A percentile compares a stretch with the other conserved stretches of the same genome.
Conservation (phyloP, 192 early-diverging fungal species). For the Dispira simplex region DNA sequence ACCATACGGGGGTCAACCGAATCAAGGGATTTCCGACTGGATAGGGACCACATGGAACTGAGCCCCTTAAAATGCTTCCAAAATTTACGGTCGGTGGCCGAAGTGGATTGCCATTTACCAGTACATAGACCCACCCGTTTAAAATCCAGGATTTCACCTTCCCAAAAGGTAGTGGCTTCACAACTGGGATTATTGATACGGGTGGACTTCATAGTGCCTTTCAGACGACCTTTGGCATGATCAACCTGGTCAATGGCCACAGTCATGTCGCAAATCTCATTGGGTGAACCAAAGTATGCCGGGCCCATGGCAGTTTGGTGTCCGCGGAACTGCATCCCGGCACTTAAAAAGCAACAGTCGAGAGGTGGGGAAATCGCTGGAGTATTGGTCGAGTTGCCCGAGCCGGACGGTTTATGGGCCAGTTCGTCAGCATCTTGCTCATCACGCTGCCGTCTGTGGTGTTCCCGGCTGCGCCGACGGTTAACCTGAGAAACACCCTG, state of each 20-base stretch:
- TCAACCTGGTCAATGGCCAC: conserved; percentile 23
- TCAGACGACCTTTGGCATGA: conserved; percentile 15
- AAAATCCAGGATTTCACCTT: conserved; percentile 53
- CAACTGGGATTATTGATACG: conserved; percentile 17
- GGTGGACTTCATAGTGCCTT: conserved; percentile 38
- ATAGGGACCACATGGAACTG: conserved; percentile 13
- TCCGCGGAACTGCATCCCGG: conserved; percentile 8
- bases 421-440: neutral
- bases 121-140: conserved; percentile 35
- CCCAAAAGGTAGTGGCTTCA: conserved; percentile 38
- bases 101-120: conserved; percentile 34
- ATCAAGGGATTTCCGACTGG: conserved; percentile 16
- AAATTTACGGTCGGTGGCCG: conserved; percentile 25
- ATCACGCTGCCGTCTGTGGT: neutral
- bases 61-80: conserved; percentile 25
- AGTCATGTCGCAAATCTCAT: conserved; percentile 9
- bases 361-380: neutral
- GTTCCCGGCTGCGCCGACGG: neutral
- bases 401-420: neutral
- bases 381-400: too few relatives aligned
- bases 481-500: neutral
- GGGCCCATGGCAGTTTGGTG: neutral
- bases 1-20: conserved; percentile 23
- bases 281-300: too few relatives aligned
- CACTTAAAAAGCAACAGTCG: conserved; percentile 4